Base-by-base conservation (phyloP, 768 basidiomycete genomes). In the Kwoniella europaea region DNA sequence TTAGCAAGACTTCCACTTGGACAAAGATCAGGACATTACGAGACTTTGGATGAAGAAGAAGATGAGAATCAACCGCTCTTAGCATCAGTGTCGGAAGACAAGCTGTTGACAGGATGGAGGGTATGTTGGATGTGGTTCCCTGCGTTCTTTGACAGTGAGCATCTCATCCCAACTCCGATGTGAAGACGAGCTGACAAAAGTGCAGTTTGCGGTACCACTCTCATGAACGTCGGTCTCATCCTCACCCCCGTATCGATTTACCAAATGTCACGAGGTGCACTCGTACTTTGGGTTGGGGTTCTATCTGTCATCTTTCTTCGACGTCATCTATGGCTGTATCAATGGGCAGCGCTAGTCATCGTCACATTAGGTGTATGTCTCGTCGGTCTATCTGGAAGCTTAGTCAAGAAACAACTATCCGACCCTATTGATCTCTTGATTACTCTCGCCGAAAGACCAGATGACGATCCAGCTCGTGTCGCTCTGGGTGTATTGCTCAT, bases 181-280 rank as follows among this genome's bases (percentile, higher is more conserved):
- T 50, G 35, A 22, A 22, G 24, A 41, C 22, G 10, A 13, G n/a
- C 4, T 65, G 10, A 43, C 52, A 43, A 27, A 13, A 43, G 20
- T 5, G 12, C 55, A 79, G 80, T 97, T 71, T 92, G 91, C 80
- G 96, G 90, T 20, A 84, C 83, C 5, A 83, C 83, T 0, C 85
- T 97, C 74, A 98, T 98, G 97, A 97, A 97, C 81, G 87, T 96
- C 74, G 97, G 97, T 65, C 88, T 99, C 58, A 88, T 99, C 46
- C 93, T 95, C 84, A 95, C 94, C 1, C 96, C 96, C 35, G 97
- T 99, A 65, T 94, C 92, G 54, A 93, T 98, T 76, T 98, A 93
- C 86, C 96, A 97, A 84, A 96, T 97, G 94, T 83, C 82, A 10
- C 76, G 85, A 61, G 94, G 95, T 62, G 91, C 93, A 54, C 89